Conservation (phyloP, 192 early-diverging fungal genomes). For the Coemansia sp. region DNA sequence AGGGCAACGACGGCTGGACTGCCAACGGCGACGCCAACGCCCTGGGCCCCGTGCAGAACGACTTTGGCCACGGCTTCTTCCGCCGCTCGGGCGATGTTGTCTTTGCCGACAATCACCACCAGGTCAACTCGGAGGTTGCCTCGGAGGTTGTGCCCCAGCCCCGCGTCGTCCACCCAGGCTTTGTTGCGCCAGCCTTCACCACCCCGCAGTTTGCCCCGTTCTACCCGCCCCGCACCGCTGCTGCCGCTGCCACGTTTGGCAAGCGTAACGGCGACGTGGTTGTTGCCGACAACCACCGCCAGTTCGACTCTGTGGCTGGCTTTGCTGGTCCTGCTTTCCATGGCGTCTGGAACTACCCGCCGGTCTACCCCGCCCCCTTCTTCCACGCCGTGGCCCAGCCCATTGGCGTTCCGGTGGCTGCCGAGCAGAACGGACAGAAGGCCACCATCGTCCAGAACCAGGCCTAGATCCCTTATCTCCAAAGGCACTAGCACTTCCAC, state of each 20-base stretch:
- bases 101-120: conserved; percentile 34
- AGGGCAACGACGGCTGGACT: conserved; percentile 48
- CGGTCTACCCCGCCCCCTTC: not conserved
- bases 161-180: conserved; percentile 8
- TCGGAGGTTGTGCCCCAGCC: conserved; percentile 7
- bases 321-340: conserved; percentile 3
- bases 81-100: conserved; percentile 24
- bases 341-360: not conserved
- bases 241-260: not conserved
- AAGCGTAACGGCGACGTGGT: conserved; percentile 36
- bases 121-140: conserved; percentile 22
- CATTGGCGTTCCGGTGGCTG: conserved; percentile 1
- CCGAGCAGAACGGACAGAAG: conserved; percentile 10
- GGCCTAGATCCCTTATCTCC: conserved; percentile 6
- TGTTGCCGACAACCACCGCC: conserved; percentile 32
- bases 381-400: conserved; percentile 1
- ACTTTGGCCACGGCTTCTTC: conserved; percentile 12
- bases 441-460: conserved; percentile 38
- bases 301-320: conserved; percentile 14
- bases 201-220: conserved; percentile 3
- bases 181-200: conserved; percentile 9
- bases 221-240: not conserved
- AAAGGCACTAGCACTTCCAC: no score
- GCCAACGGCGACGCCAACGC: conserved; percentile 43
- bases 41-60: conserved; percentile 39